Percentiles rank a stretch among this genome's conserved stretches.
Conservation (phyloP, 176 grass and related monocot genomes). For the Eleusine indica region DNA sequence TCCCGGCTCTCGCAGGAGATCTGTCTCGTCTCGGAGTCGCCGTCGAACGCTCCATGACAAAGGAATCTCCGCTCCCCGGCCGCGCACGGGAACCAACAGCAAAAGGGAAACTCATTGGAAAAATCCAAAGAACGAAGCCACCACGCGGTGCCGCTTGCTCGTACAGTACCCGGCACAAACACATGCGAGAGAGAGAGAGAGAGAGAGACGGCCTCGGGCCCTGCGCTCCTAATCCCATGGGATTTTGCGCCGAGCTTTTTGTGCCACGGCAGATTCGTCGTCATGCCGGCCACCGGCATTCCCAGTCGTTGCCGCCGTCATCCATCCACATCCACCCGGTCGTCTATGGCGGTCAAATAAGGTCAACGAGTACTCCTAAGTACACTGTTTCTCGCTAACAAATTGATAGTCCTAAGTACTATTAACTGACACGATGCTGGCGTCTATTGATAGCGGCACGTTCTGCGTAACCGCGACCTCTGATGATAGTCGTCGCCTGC, state of each 20-base stretch:
- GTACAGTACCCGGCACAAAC: too few relatives aligned
- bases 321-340: too few relatives aligned
- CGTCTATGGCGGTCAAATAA: not conserved
- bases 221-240: too few relatives aligned
- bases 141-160: not conserved
- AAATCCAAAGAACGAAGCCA: not conserved
- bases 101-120: too few relatives aligned
- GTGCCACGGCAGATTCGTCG: too few relatives aligned
- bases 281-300: too few relatives aligned
- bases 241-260: too few relatives aligned
- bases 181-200: too few relatives aligned
- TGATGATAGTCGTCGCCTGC: not conserved
- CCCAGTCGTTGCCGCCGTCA: not conserved
- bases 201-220: too few relatives aligned
- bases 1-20: too few relatives aligned
- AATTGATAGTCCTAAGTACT: too few relatives aligned
- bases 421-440: not conserved
- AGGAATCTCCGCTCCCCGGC: not conserved
- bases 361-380: not conserved
- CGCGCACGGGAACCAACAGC: too few relatives aligned
- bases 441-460: not conserved
- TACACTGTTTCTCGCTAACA: not conserved
- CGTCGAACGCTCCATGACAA: not conserved
- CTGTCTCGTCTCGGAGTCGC: not conserved
- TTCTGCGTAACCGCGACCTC: not conserved